Evolutionary conservation across 768 basidiomycete species (phyloP), one percentile per base, ranked within the genome.

Genomic region (Scleroderma citrinum): DNA sequence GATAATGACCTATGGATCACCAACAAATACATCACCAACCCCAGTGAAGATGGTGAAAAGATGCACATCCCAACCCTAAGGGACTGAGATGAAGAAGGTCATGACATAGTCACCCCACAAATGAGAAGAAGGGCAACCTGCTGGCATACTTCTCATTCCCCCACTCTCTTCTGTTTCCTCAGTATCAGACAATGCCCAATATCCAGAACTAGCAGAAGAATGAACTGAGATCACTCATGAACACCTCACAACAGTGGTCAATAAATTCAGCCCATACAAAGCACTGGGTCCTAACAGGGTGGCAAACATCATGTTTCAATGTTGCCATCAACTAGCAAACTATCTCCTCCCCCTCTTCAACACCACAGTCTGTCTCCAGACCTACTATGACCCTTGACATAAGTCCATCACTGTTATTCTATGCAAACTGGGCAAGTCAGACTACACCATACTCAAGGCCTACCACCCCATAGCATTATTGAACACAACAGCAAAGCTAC

Each of bases 401-500:
- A 8, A 29, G 8, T 29, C 26, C 26, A 29, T 29, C 26, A 29
- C 26, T 4, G 26, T 8, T 5, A 29, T 29, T 8, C 26, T 29
- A 4, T 8, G 26, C 4, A 29, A 29, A 29, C 26, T 8, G 4
- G 26, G 26, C 26, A 29, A 29, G 26, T 8, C 26, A 4, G 8
- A 29, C 26, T 29, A 29, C 26, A 5, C 26, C 5, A 4, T 5
- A 8, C 26, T 8, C 4, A 29, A 65, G 29, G 64, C 71, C 2
- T 70, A 67, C 44, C 49, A 66, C 0, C 75, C 73, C 0, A 71
- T 77, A 2, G 64, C 63, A 0, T 67, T 75, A 0, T 56, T 71
- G 3, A 51, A 68, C 35, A 66, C 64, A 0, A 44, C 63, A 0
- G 62, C 49, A 0, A 74, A 74, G 37, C n/a, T 68, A 0, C 63